phyloP scores from a whole-genome alignment of 1,139 yeast genomes.

The Candida pseudoviswanathii region DNA sequence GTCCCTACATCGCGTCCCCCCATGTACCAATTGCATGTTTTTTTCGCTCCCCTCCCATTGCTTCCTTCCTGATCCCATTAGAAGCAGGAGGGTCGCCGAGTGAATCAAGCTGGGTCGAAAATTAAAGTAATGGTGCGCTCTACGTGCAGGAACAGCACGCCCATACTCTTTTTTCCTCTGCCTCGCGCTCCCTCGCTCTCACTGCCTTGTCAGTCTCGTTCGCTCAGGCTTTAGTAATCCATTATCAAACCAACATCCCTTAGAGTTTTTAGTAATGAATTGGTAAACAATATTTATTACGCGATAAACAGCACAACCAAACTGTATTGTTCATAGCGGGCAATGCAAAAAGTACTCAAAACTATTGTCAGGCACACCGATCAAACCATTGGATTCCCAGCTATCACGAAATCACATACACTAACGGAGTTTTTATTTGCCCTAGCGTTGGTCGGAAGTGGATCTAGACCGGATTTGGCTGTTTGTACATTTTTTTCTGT shows the following conservation, averaged over 20 bases:
- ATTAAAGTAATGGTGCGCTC: background rate
- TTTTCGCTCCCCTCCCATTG: too few relatives aligned
- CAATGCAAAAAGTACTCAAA: too few relatives aligned
- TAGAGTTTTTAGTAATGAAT: constrained; percentile 4
- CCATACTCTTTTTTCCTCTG: background rate
- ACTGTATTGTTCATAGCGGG: too few relatives aligned
- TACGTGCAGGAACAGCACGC: constrained; percentile 4
- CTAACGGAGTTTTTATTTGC: too few relatives aligned
- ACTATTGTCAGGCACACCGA: too few relatives aligned
- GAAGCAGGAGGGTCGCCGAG: too few relatives aligned
- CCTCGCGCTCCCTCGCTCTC: background rate
- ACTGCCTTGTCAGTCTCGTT: too few relatives aligned
- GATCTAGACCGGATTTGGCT: constrained; percentile 2
- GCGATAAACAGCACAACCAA: background rate
- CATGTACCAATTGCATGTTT: too few relatives aligned
- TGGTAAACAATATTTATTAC: constrained; percentile 2
- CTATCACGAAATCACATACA: too few relatives aligned
- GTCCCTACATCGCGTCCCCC: too few relatives aligned
- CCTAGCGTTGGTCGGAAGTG: background rate
- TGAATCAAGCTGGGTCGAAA: background rate
- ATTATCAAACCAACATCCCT: constrained; percentile 2
- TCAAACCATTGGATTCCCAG: too few relatives aligned
- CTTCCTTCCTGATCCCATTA: too few relatives aligned
- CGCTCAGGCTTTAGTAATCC: background rate
- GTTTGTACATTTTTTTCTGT: background rate